phyloP scores from a whole-genome alignment of 805 yeast genomes.

The Yarrowia sp. region DNA sequence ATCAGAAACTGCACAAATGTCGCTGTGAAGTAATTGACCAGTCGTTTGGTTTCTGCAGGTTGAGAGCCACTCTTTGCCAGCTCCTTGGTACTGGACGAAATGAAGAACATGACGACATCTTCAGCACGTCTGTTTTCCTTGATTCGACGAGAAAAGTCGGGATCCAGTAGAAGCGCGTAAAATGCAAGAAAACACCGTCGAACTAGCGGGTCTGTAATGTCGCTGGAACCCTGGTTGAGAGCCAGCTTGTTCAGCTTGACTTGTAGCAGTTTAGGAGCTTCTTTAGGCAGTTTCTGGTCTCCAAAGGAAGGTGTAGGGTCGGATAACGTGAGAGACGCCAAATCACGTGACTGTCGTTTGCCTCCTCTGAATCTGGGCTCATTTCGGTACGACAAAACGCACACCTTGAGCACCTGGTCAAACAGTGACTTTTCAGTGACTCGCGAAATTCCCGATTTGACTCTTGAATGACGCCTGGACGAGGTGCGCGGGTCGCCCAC shows the following conservation, averaged over 20 bases:
- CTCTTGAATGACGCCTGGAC: neutral
- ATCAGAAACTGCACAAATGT: conserved; percentile 38
- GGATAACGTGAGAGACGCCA: neutral
- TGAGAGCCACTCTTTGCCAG: conserved; percentile 39
- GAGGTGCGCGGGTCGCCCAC: conserved; percentile 14
- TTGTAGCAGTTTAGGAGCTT: conserved; percentile 37
- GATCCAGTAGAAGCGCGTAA: conserved; percentile 58
- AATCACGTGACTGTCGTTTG: conserved; percentile 28
- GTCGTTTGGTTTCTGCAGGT: conserved; percentile 39
- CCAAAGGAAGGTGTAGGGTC: conserved; percentile 33
- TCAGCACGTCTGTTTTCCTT: conserved; percentile 41
- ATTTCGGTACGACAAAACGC: conserved; percentile 4
- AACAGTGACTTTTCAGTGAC: conserved; percentile 16
- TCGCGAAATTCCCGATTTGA: neutral
- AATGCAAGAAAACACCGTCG: conserved; percentile 60
- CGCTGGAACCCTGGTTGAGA: conserved; percentile 36
- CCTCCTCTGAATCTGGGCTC: conserved; percentile 25
- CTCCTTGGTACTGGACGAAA: conserved; percentile 38
- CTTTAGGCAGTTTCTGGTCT: conserved; percentile 36
- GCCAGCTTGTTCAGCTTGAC: conserved; percentile 39
- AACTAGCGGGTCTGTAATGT: conserved; percentile 46
- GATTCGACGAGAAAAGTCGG: conserved; percentile 41
- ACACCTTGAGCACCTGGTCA: conserved; percentile 24
- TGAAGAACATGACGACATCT: conserved; percentile 39
- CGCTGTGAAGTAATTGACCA: conserved; percentile 35